Evolutionary conservation across 257 asterid species (phyloP).

Genomic region (Marsdenia floribunda): DNA sequence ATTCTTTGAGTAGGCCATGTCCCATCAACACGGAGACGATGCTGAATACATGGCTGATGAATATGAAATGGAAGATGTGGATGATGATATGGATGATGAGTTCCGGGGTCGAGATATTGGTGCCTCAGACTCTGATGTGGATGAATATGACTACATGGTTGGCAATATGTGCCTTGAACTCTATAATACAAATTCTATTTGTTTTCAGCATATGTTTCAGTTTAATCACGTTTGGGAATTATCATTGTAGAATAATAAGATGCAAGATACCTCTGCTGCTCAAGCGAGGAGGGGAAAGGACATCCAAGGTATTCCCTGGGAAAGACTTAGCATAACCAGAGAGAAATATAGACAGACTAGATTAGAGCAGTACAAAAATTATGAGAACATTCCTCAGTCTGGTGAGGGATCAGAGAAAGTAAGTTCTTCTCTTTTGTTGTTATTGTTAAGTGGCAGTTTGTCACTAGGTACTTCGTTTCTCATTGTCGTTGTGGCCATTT

Average conservation of each 20-base stretch:
- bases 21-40: conserved; percentile 47
- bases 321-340: conserved; percentile 72
- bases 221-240: neutral
- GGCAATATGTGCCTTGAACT: conserved; percentile 17
- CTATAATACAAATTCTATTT: neutral
- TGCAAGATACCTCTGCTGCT: conserved; percentile 83
- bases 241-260: conserved; percentile 44
- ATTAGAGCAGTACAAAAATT: conserved; percentile 73
- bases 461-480: neutral
- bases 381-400: conserved; percentile 73
- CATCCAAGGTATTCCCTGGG: conserved; percentile 98
- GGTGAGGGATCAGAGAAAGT: conserved; percentile 76
- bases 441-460: neutral
- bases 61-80: conserved; percentile 74
- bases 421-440: neutral
- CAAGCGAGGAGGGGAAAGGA: conserved; percentile 87
- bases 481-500: conserved; percentile 1
- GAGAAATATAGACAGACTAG: conserved; percentile 77
- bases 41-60: conserved; percentile 82
- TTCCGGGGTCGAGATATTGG: conserved; percentile 47
- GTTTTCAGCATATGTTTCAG: neutral
- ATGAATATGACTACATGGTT: conserved; percentile 71
- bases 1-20: conserved; percentile 47
- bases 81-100: conserved; percentile 65
- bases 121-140: conserved; percentile 80